These are phyloP conservation scores for Torulaspora quercuum DNA, from an alignment of 805 yeast species.

Conservation along the genomic window DNA sequence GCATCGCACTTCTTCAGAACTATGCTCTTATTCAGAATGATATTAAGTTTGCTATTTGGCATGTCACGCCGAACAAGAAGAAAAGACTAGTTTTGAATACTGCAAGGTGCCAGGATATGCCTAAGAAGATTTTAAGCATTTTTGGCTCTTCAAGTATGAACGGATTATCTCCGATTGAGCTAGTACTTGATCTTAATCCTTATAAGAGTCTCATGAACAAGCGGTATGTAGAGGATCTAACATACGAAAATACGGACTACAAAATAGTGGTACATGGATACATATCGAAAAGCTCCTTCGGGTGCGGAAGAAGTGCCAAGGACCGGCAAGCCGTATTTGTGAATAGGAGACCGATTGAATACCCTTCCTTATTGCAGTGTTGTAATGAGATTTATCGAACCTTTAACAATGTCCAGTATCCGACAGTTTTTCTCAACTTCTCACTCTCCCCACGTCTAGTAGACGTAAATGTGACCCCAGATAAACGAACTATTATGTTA, in stretches of 20 bases:
- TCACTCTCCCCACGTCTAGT: constrained; percentile 46
- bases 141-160: constrained; percentile 66
- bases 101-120: constrained; percentile 46
- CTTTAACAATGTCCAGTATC: constrained; percentile 70
- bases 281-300: constrained; percentile 75
- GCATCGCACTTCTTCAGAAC: constrained; percentile 59
- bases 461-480: constrained; percentile 93
- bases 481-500: constrained; percentile 68
- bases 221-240: constrained; percentile 17
- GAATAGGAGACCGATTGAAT: constrained; percentile 69
- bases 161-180: constrained; percentile 52
- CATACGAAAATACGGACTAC: constrained; percentile 29
- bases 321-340: constrained; percentile 77
- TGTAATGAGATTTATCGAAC: constrained; percentile 71
- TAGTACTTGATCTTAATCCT: constrained; percentile 40
- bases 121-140: constrained; percentile 59
- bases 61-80: constrained; percentile 46
- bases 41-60: constrained; percentile 58
- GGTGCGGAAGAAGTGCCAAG: constrained; percentile 64
- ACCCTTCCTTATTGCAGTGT: constrained; percentile 52
- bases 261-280: constrained; percentile 49
- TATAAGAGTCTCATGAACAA: constrained; percentile 21
- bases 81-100: constrained; percentile 58
- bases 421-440: constrained; percentile 64
- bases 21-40: constrained; percentile 60